Evolutionary conservation across 805 yeast genomes (phyloP), one percentile per base, ranked within the genome.

Genomic region (Lipomyces sp.): DNA sequence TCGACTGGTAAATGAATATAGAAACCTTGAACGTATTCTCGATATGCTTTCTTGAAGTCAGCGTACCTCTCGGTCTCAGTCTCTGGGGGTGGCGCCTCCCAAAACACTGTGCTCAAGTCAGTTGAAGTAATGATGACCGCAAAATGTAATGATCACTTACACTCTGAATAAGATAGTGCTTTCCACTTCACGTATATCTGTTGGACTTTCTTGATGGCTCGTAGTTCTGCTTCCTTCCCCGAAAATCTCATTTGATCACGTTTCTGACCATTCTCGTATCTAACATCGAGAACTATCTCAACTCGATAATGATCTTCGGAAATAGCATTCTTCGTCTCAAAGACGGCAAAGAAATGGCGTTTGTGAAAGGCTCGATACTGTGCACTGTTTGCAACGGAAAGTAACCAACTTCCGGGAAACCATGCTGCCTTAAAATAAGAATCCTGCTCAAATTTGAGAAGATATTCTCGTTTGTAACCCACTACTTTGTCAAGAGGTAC

Each of bases 321-420:
- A 4, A 57, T 32, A 4, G 35, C 38, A 3, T 28, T 33, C 4
- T 2, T 8, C 21, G 32, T 26, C 5, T 29, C 45, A 11, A 18
- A 22, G 2, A 37, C 42, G 2, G 60, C 37, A n/a, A 14, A 29
- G 10, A 36, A 31, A 43, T 43, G 38, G 28, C 42, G 44, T 24
- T 31, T 51, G 18, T 46, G 44, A 45, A 50, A 51, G n/a, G 43
- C 35, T n/a, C 49, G n/a, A 6, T 43, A 18, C 35, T 28, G 33
- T 5, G 43, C 22, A 11, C 26, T 4, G n/a, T 31, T 26, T 3
- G 26, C 39, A 4, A 21, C 21, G n/a, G 41, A 21, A n/a, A 47
- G 23, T 3, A 55, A 11, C 60, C 60, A 57, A 13, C 45, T 36
- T 2, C 60, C 60, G 14, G 43, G 51, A 4, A 51, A 39, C 60